Conservation (phyloP, 179 eudicot genomes). For the Dionaea muscipula region DNA sequence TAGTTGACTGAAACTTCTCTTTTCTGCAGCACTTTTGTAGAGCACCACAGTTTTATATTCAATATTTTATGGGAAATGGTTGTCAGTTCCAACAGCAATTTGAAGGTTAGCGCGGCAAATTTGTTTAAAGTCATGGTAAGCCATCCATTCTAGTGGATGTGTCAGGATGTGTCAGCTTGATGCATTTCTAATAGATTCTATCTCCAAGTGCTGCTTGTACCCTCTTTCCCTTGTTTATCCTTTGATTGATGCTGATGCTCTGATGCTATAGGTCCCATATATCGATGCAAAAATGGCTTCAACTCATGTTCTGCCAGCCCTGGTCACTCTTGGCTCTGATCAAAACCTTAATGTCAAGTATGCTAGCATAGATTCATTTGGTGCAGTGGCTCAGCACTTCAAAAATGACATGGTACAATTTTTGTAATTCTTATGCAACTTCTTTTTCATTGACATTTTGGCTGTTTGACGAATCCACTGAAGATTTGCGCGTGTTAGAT, state of each 20-base stretch:
- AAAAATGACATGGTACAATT: conserved; percentile 67
- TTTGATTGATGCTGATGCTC: neutral
- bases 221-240: neutral
- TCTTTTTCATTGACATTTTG: neutral
- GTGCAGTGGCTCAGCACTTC: conserved; percentile 93
- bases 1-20: conserved; percentile 14
- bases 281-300: conserved; percentile 84
- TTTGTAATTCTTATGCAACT: neutral
- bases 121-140: conserved; percentile 83
- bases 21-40: conserved; percentile 60
- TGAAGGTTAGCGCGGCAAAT: conserved; percentile 78
- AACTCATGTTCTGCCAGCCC: conserved; percentile 87
- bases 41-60: conserved; percentile 73
- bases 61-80: conserved; percentile 98
- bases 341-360: conserved; percentile 77
- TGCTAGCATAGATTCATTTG: conserved; percentile 95
- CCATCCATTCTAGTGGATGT: neutral
- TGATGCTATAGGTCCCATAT: conserved; percentile 53
- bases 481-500: conserved; percentile 34
- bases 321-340: conserved; percentile 95
- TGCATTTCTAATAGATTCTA: neutral
- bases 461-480: conserved; percentile 9
- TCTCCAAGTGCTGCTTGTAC: neutral
- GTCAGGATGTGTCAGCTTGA: no score
- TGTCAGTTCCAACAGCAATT: conserved; percentile 56